A percentile compares a stretch with the other conserved stretches of the same genome.
Conservation (phyloP, 352 stramenopile genomes). For the Globisporangium splendens region DNA sequence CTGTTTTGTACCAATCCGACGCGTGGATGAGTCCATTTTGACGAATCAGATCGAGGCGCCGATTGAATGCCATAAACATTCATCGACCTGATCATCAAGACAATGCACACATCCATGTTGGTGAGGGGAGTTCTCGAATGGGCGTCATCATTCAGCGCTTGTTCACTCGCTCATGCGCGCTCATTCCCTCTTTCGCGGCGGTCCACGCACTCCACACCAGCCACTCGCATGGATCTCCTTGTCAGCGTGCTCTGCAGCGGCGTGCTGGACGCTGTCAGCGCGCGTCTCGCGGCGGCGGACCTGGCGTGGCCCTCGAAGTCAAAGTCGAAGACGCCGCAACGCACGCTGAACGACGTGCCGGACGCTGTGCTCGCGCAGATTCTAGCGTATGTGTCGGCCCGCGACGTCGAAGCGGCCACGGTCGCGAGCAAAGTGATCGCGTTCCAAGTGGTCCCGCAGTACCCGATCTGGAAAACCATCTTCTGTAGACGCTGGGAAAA, state of each 20-base stretch:
- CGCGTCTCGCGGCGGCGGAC: background rate
- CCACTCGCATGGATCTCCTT: background rate
- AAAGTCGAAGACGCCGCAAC: background rate
- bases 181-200: background rate
- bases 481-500: constrained; percentile 55
- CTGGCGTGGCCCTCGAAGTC: background rate
- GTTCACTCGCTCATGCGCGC: no score
- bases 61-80: background rate
- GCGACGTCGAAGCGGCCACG: constrained; percentile 55
- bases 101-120: no score
- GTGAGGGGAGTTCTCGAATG: background rate
- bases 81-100: no score
- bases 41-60: background rate
- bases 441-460: constrained; percentile 41
- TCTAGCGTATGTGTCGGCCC: constrained; percentile 30
- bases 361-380: constrained; percentile 56
- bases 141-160: background rate
- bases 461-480: constrained; percentile 59
- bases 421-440: constrained; percentile 44
- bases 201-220: background rate
- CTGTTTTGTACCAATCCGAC: background rate
- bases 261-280: background rate
- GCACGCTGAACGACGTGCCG: constrained; percentile 21
- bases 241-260: background rate
- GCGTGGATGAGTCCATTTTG: background rate